Conservation (phyloP, 1,284 basidiomycete species). For the Trichosporon inkin region DNA sequence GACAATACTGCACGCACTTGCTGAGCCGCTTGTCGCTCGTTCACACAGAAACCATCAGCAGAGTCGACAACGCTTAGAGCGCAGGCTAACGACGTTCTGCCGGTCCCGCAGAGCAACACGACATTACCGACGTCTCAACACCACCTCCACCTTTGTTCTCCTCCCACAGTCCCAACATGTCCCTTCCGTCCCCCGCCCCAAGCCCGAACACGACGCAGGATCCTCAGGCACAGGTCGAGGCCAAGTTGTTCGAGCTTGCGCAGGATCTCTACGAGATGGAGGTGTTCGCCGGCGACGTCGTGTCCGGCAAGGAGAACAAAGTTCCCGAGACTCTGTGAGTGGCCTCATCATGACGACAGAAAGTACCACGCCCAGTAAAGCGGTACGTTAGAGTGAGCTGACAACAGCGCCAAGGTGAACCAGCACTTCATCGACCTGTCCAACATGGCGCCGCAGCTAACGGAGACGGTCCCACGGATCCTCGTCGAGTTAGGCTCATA, state of each 20-base stretch:
- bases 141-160: neutral
- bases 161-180: neutral
- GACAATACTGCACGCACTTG: neutral
- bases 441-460: constrained; percentile 30
- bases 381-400: neutral
- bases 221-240: constrained; percentile 37
- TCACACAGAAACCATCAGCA: constrained; percentile 12
- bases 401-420: constrained; percentile 35
- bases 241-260: constrained; percentile 30
- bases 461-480: constrained; percentile 39
- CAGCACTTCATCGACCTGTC: constrained; percentile 30
- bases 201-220: constrained; percentile 27
- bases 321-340: constrained; percentile 41
- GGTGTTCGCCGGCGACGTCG: constrained; percentile 46
- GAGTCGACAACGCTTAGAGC: neutral
- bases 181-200: constrained; percentile 37
- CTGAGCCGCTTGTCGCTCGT: constrained; percentile 13
- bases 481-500: constrained; percentile 37
- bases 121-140: neutral
- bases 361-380: neutral
- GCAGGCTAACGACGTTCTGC: neutral
- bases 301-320: constrained; percentile 34
- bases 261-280: constrained; percentile 49
- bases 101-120: neutral
- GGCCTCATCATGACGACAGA: too few relatives aligned